Conservation (phyloP, 257 asterid species). For the Dorcoceras hygrometricum region DNA sequence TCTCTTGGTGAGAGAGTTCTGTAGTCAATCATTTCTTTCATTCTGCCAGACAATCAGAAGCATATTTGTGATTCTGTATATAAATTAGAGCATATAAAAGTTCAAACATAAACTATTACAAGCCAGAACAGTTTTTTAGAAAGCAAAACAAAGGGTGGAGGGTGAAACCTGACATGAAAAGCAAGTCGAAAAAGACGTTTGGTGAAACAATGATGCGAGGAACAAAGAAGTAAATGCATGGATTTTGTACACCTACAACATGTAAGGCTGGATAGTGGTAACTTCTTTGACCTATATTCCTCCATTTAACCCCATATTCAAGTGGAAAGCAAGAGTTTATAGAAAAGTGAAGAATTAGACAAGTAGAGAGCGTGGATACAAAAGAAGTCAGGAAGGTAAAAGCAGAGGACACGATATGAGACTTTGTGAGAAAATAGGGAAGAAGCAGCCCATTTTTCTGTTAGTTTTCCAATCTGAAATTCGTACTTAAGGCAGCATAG, state of each 20-base stretch:
- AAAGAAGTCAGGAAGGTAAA: constrained; percentile 3
- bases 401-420: background rate
- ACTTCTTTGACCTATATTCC: background rate
- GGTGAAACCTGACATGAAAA: background rate
- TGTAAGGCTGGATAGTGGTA: background rate
- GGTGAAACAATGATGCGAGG: constrained; percentile 20
- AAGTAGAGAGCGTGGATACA: background rate
- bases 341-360: constrained; percentile 6
- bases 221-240: background rate
- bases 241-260: background rate
- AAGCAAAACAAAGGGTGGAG: background rate
- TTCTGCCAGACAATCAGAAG: constrained; percentile 34
- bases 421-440: background rate
- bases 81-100: constrained; percentile 14
- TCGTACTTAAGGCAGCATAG: background rate
- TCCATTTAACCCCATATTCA: background rate
- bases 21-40: constrained; percentile 61
- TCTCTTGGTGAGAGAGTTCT: constrained; percentile 69
- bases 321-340: background rate
- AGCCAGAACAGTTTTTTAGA: background rate
- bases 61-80: background rate
- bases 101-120: constrained; percentile 10
- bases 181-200: background rate
- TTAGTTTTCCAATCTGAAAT: constrained; percentile 11
- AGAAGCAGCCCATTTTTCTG: constrained; percentile 6